Conservation (phyloP, 2,329 filamentous ascomycete genomes). For the Dactylonectria estremocensis region DNA sequence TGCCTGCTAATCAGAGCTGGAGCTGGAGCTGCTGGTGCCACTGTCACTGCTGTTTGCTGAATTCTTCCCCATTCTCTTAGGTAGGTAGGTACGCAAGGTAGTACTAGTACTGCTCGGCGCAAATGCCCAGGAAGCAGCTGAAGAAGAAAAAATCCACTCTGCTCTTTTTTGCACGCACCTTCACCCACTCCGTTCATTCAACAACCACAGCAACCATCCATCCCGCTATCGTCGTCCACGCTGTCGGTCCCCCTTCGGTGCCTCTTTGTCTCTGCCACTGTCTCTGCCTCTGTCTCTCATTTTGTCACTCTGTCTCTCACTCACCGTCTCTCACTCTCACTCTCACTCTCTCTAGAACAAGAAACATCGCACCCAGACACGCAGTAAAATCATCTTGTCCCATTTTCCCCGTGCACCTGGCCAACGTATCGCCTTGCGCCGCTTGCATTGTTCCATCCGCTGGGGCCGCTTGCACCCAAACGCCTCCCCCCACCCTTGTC, state of each 20-base stretch:
- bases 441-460: slow-evolving; percentile 24
- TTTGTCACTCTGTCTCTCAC: too few species aligned
- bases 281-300: too few species aligned
- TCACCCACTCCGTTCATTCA: slow-evolving; percentile 21
- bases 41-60: slow-evolving; percentile 3
- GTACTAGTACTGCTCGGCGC: background rate
- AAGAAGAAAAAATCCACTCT: slow-evolving; percentile 30
- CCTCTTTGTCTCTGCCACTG: background rate
- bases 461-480: slow-evolving; percentile 30
- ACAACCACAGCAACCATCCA: slow-evolving; percentile 29
- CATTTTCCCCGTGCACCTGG: slow-evolving; percentile 32
- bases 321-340: too few species aligned
- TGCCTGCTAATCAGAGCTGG: background rate
- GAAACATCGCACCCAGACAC: slow-evolving; percentile 13
- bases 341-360: background rate
- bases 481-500: background rate
- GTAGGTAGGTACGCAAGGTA: too few species aligned
- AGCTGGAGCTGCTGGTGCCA: too few species aligned
- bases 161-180: slow-evolving; percentile 25
- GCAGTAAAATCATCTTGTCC: slow-evolving; percentile 20
- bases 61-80: slow-evolving; percentile 2
- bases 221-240: slow-evolving; percentile 15
- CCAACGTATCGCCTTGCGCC: slow-evolving; percentile 40
- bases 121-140: slow-evolving; percentile 1
- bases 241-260: slow-evolving; percentile 9